A percentile compares a stretch with the other conserved stretches of the same genome.
Conservation (phyloP, 2,329 filamentous ascomycete species). For the Gaeumannomyces tritici region DNA sequence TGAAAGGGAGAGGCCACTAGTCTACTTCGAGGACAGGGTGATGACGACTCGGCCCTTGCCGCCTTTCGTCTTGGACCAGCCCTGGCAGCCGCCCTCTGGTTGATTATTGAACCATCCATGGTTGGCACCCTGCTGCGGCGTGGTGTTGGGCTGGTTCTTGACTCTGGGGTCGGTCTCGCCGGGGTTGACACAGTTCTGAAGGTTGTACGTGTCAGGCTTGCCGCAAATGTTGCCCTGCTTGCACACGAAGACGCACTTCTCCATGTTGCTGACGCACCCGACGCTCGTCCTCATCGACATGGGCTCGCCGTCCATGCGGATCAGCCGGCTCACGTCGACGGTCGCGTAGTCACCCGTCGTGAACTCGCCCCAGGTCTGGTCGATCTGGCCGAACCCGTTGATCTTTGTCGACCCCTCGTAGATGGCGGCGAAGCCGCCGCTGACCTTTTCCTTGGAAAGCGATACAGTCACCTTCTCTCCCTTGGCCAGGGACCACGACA, state of each 20-base stretch:
- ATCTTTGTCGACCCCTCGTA: conserved; percentile 17
- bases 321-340: conserved; percentile 31
- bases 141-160: not conserved
- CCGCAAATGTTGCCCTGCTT: conserved; percentile 22
- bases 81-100: conserved; percentile 19
- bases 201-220: conserved; percentile 21
- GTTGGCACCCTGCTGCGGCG: conserved; percentile 1
- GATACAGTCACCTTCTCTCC: conserved; percentile 26
- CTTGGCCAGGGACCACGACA: conserved; percentile 27
- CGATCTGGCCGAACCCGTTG: conserved; percentile 25
- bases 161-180: not conserved
- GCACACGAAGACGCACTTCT: conserved; percentile 32
- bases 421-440: conserved; percentile 28
- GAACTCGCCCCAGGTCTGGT: conserved; percentile 34
- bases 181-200: conserved; percentile 22
- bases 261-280: conserved; percentile 30
- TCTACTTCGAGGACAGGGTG: not conserved
- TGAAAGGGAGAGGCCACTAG: not conserved
- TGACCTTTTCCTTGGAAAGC: conserved; percentile 20
- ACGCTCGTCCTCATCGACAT: conserved; percentile 23
- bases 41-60: not conserved
- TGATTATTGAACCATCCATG: conserved; percentile 13
- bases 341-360: conserved; percentile 26
- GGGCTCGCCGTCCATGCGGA: conserved; percentile 30
- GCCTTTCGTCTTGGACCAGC: conserved; percentile 6